Evolutionary conservation across 768 basidiomycete species (phyloP), one percentile per base, ranked within the genome.

Genomic region (Pulveroboletus sp.): DNA sequence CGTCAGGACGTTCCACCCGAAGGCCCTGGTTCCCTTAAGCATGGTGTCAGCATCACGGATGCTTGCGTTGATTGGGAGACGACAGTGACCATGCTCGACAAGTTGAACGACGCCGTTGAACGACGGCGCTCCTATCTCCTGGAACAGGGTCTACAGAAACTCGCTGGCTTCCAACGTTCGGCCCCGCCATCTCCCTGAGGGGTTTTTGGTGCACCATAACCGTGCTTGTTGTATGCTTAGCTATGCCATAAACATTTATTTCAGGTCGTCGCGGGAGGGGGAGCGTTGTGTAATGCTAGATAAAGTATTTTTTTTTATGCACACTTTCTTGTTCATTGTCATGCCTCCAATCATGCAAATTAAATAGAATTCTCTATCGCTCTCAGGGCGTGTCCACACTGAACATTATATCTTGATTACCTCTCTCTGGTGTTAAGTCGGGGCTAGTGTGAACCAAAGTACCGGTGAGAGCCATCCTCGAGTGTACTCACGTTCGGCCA

Each of bases 1-100:
- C 75, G 84, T 52, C 95, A 99, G 72, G 88, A 93, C 58, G 88
- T 95, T 12, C 93, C 95, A 2, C 57, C 76, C 3, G 76, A 73
- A 38, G 88, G 93, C 7, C 85, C 86, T 0, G 57, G 70, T 15
- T 78, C 65, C 8, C 77, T 93, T 57, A 90, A 87, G 68, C 73
- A 84, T 50, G 90, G 90, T 46, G 81, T 94, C 47, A 86, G 83
- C 55, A 93, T 95, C 65, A 96, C 93, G 0, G 93, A 96, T 57
- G 93, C 90, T 3, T 96, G 93, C 61, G 84, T 94, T 41, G 80
- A 88, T 66, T 95, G 92, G 90, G 78, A 81, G 42, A 75, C 76
- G 7, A 96, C 93, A 1, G 74, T 90, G 35, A 57, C 48, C 17
- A 88, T 93, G 83, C 79, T 95, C 43, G 77, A 84, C 62, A 71